These are phyloP conservation scores for Jackrogersella minutella DNA, from an alignment of 495 filamentous ascomycete genomes.

Conservation along the genomic window DNA sequence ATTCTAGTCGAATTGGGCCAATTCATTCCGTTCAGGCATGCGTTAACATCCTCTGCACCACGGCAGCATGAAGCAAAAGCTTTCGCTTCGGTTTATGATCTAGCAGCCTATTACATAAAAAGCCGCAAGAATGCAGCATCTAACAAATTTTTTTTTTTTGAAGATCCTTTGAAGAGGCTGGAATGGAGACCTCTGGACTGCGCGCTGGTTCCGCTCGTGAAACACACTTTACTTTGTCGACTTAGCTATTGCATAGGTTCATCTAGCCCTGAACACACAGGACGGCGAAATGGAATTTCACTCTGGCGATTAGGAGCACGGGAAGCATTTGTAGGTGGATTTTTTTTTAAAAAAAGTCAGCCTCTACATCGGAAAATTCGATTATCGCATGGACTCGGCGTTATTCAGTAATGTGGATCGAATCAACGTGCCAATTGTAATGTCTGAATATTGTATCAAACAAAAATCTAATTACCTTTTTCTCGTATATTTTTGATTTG, in stretches of 20 bases:
- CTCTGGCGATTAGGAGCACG: conserved; percentile 9
- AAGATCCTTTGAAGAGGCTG: neutral
- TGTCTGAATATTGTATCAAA: conserved; percentile 43
- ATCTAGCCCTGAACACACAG: conserved; percentile 3
- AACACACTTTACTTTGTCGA: neutral
- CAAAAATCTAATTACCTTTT: conserved; percentile 6
- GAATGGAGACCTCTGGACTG: neutral
- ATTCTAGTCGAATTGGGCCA: conserved; percentile 42
- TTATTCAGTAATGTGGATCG: conserved; percentile 35
- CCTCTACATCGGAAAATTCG: conserved; percentile 20
- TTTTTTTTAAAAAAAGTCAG: neutral
- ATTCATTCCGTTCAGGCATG: conserved; percentile 12
- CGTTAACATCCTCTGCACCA: neutral
- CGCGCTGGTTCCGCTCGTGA: conserved; percentile 4
- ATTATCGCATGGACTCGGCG: conserved; percentile 23
- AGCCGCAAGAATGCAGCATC: neutral
- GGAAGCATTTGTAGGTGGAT: conserved; percentile 12
- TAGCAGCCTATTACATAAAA: neutral
- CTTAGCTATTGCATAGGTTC: conserved; percentile 24
- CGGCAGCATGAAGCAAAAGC: neutral
- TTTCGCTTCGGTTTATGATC: neutral
- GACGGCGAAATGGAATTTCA: conserved; percentile 3
- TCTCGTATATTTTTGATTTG: neutral
- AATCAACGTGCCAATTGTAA: conserved; percentile 43
- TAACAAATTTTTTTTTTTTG: no score